Evolutionary conservation across 2,329 filamentous ascomycete genomes (phyloP).

Genomic region (Neophaeococcomyces mojaviensis): DNA sequence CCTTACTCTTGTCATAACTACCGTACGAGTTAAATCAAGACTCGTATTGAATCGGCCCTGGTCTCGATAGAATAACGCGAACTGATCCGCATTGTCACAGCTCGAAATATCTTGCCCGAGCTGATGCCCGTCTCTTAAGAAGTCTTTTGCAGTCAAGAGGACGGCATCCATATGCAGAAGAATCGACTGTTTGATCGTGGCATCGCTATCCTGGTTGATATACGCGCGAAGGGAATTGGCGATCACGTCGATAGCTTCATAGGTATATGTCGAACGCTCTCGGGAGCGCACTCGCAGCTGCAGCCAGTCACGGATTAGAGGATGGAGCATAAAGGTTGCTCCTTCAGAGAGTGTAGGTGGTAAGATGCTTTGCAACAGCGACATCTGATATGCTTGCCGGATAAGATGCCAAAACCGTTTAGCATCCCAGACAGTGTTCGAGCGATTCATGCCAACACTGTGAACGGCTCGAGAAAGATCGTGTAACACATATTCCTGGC

Average conservation of each 20-base stretch:
- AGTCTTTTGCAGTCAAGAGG: too few species aligned
- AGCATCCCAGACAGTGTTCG: slow-evolving; percentile 6
- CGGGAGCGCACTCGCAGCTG: slow-evolving; percentile 6
- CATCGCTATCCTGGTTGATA: neutral
- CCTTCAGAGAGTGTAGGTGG: slow-evolving; percentile 1
- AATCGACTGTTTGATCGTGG: slow-evolving; percentile 7
- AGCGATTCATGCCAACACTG: too few species aligned
- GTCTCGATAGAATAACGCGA: slow-evolving; percentile 14
- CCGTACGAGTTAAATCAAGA: slow-evolving; percentile 3
- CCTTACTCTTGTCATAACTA: too few species aligned
- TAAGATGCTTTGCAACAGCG: slow-evolving; percentile 7
- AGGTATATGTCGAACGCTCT: slow-evolving; percentile 6
- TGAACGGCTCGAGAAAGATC: too few species aligned
- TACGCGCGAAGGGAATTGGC: slow-evolving; percentile 5
- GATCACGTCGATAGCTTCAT: slow-evolving; percentile 8
- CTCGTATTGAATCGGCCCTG: slow-evolving; percentile 16
- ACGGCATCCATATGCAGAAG: slow-evolving; percentile 11
- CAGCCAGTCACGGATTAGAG: slow-evolving; percentile 11
- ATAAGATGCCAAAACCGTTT: slow-evolving; percentile 9
- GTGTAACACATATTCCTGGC: too few species aligned
- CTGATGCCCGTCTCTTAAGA: slow-evolving; percentile 8
- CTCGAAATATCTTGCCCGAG: slow-evolving; percentile 7
- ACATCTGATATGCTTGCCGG: slow-evolving; percentile 7
- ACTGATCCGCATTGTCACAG: slow-evolving; percentile 11
- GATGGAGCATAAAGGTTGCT: slow-evolving; percentile 9